Conservation (phyloP, 371 early-diverging fungal species). For the Mortierella sp. region DNA sequence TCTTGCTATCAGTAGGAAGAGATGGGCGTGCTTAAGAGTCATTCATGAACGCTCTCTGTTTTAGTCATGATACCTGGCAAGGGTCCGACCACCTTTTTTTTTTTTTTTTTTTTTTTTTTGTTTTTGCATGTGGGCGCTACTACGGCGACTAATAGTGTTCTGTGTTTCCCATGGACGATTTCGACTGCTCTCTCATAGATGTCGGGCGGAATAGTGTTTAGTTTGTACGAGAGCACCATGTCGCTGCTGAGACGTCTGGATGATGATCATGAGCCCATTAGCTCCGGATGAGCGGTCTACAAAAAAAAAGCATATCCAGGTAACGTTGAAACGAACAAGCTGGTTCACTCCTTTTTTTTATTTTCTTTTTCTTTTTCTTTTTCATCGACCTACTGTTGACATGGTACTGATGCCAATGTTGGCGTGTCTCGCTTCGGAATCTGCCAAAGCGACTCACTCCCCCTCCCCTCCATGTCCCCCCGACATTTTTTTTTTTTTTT, state of each 20-base stretch:
- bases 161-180: neutral
- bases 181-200: conserved; percentile 61
- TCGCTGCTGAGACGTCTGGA: conserved; percentile 21
- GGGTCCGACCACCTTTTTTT: conserved; percentile 3
- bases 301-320: neutral
- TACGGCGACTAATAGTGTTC: neutral
- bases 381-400: too few relatives aligned
- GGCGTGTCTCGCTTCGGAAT: too few relatives aligned
- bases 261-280: conserved; percentile 23
- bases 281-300: conserved; percentile 7
- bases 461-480: neutral
- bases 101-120: neutral
- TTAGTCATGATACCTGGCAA: too few relatives aligned
- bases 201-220: conserved; percentile 95
- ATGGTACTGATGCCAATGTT: too few relatives aligned
- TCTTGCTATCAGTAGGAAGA: neutral
- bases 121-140: neutral
- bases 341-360: conserved; percentile 5
- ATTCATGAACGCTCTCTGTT: too few relatives aligned
- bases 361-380: neutral
- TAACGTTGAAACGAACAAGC: neutral
- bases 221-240: conserved; percentile 79
- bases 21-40: too few relatives aligned
- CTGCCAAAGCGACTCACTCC: too few relatives aligned
- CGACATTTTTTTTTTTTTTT: too few relatives aligned